Conservation (phyloP, 2,329 filamentous ascomycete genomes). For the Parasarocladium wereldwijsianum region DNA sequence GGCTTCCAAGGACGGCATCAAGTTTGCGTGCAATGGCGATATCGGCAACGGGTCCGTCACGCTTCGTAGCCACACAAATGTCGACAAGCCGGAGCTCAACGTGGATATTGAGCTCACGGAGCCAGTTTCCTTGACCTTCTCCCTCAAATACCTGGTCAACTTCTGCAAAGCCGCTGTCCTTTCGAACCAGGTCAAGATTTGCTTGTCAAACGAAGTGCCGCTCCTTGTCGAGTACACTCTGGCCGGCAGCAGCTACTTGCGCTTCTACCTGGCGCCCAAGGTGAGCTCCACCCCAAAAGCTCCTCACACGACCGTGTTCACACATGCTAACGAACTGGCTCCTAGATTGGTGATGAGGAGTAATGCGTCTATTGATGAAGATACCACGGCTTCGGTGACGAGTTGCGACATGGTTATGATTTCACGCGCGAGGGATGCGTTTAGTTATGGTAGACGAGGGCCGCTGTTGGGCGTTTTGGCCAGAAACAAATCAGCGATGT, state of each 20-base stretch:
- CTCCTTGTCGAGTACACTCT: constrained; percentile 86
- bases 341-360: constrained; percentile 16
- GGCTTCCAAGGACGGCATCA: constrained; percentile 91
- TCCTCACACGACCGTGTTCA: constrained; percentile 1
- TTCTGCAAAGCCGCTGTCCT: constrained; percentile 96
- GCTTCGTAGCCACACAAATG: constrained; percentile 71
- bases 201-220: constrained; percentile 89
- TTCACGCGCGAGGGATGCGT: too few relatives aligned
- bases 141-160: constrained; percentile 98
- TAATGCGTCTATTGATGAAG: constrained; percentile 6
- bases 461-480: too few relatives aligned
- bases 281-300: constrained; percentile 30
- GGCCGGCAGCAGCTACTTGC: constrained; percentile 69
- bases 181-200: constrained; percentile 73
- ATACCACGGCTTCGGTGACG: too few relatives aligned
- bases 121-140: constrained; percentile 90
- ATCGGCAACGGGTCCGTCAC: constrained; percentile 93
- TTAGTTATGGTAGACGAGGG: too few relatives aligned
- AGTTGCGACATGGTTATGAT: constrained; percentile 2
- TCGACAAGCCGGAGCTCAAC: constrained; percentile 77
- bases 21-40: constrained; percentile 85
- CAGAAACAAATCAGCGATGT: too few relatives aligned
- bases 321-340: constrained; percentile 2
- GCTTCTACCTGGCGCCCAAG: constrained; percentile 98
- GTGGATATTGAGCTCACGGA: constrained; percentile 85